A percentile compares a stretch with the other conserved stretches of the same genome.
Conservation (phyloP, 169 alveolate genomes). For the Eimeria maxima region DNA sequence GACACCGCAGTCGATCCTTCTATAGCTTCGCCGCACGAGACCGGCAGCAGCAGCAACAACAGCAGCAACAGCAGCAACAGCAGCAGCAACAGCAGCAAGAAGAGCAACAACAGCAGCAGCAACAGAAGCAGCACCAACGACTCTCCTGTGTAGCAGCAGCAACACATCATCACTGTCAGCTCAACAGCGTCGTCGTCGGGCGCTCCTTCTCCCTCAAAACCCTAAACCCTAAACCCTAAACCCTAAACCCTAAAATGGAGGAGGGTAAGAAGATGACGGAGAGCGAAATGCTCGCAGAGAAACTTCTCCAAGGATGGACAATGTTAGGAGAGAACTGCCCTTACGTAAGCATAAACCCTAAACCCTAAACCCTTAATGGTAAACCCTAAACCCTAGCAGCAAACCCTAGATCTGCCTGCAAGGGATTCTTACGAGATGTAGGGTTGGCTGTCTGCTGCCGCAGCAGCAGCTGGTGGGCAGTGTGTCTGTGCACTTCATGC, state of each 20-base stretch:
- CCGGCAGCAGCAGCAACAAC: background rate
- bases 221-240: slow-evolving; percentile 5
- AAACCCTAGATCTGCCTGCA: background rate
- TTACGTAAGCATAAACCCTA: slow-evolving; percentile 27
- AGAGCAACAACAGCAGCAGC: background rate
- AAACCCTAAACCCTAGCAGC: background rate
- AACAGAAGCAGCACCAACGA: background rate
- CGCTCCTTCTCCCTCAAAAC: background rate
- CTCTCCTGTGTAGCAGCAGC: too few relatives aligned
- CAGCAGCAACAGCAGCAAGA: background rate
- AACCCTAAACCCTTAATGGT: background rate
- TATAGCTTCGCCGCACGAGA: background rate
- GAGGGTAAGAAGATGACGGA: background rate
- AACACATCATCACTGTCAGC: too few relatives aligned
- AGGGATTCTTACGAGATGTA: background rate
- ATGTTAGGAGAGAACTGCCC: slow-evolving; percentile 72
- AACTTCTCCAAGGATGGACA: slow-evolving; percentile 60
- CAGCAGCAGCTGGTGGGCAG: background rate
- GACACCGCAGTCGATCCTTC: background rate
- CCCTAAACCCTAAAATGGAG: background rate
- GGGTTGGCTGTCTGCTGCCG: background rate
- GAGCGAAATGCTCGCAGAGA: slow-evolving; percentile 69
- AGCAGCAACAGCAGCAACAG: slow-evolving; percentile 8
- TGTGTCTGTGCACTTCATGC: background rate
- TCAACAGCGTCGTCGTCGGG: too few relatives aligned